Percentiles rank a stretch among this genome's conserved stretches.
Conservation (phyloP, 257 asterid genomes). For the Primulina huaijiensis region DNA sequence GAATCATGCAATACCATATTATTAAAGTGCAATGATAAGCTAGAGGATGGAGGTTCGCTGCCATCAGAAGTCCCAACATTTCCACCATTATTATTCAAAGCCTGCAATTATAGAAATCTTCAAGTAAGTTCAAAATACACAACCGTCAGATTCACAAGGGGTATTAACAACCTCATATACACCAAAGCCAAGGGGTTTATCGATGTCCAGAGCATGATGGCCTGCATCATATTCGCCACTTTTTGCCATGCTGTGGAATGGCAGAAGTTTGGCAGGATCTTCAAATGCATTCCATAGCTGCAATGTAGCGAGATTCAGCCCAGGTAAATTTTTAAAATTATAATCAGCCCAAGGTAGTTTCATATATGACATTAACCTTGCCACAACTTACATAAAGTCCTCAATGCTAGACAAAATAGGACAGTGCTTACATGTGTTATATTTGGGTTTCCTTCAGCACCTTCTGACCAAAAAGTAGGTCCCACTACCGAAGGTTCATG, state of each 20-base stretch:
- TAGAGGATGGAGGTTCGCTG: conserved; percentile 34
- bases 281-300: conserved; percentile 78
- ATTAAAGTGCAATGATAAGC: conserved; percentile 36
- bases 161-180: conserved; percentile 44
- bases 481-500: conserved; percentile 31
- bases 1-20: conserved; percentile 34
- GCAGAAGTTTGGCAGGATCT: conserved; percentile 35
- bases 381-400: background rate
- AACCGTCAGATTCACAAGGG: conserved; percentile 22
- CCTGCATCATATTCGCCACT: conserved; percentile 30
- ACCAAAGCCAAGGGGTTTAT: conserved; percentile 37
- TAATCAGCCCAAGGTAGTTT: conserved; percentile 10
- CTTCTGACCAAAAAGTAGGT: conserved; percentile 33
- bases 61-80: conserved; percentile 29
- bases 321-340: conserved; percentile 10
- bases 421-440: conserved; percentile 37
- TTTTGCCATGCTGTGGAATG: conserved; percentile 28
- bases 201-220: conserved; percentile 38
- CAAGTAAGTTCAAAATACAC: conserved; percentile 25
- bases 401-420: conserved; percentile 6
- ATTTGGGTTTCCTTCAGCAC: conserved; percentile 27
- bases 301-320: conserved; percentile 24
- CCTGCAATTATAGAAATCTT: conserved; percentile 38
- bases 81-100: conserved; percentile 32
- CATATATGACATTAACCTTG: background rate